Percentiles rank a stretch among this genome's conserved stretches.
phyloP scores from a whole-genome alignment of 805 yeast genomes.

The Sungouiozyma intestinalis region DNA sequence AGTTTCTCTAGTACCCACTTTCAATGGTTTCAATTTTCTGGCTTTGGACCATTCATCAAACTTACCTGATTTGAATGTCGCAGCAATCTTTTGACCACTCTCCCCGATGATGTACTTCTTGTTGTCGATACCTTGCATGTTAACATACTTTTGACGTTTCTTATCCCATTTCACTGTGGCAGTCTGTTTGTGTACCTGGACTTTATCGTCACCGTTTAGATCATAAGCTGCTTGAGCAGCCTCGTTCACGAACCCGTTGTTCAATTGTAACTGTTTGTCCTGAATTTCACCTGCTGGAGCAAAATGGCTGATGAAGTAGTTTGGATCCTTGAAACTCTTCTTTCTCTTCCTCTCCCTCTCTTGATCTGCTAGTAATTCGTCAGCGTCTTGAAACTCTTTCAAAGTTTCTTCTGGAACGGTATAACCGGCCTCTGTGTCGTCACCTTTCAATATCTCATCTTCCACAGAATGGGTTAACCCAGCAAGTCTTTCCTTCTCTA shows the following conservation, averaged over 20 bases:
- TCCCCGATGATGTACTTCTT: constrained; percentile 89
- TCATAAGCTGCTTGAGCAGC: constrained; percentile 86
- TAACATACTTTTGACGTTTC: constrained; percentile 82
- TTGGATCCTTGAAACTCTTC: constrained; percentile 63
- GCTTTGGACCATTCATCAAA: constrained; percentile 86
- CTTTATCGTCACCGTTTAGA: constrained; percentile 65
- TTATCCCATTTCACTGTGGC: constrained; percentile 82
- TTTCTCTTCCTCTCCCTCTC: constrained; percentile 17
- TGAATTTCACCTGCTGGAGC: constrained; percentile 74
- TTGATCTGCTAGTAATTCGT: constrained; percentile 24
- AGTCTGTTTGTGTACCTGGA: constrained; percentile 53
- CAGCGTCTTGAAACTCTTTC: constrained; percentile 34
- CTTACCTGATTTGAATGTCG: constrained; percentile 81
- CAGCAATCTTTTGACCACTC: constrained; percentile 86
- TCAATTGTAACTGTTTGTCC: constrained; percentile 60
- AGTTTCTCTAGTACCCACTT: constrained; percentile 46
- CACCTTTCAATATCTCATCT: constrained; percentile 56
- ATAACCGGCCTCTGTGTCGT: constrained; percentile 34
- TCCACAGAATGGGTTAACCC: constrained; percentile 66
- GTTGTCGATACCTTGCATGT: constrained; percentile 61
- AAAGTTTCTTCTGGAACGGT: constrained; percentile 33
- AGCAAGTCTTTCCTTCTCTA: constrained; percentile 64
- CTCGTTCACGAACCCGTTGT: constrained; percentile 63
- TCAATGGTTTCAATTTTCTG: constrained; percentile 43
- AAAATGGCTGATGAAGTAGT: constrained; percentile 76